Percentiles rank a stretch among this genome's conserved stretches.
Conservation (phyloP, 2,329 filamentous ascomycete species). For the Curvularia verruculosa region DNA sequence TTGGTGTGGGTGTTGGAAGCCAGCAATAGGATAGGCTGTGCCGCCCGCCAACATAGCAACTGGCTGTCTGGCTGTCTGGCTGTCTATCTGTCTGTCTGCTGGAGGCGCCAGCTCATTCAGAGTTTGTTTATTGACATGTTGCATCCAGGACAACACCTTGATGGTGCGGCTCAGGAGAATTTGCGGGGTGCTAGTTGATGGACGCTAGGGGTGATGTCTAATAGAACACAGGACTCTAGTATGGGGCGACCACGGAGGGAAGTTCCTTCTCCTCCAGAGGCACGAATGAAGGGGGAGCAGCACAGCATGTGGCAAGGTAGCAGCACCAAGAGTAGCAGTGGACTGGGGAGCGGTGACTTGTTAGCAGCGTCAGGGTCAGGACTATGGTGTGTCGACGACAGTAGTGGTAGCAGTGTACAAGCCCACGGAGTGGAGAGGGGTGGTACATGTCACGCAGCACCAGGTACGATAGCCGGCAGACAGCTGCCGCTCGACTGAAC, state of each 20-base stretch:
- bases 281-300: neutral
- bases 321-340: neutral
- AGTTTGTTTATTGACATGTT: neutral
- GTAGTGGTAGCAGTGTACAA: too few species aligned
- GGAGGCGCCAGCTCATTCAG: neutral
- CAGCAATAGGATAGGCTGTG: neutral
- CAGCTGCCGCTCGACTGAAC: constrained; percentile 43
- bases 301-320: neutral
- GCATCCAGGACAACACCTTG: neutral
- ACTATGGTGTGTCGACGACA: neutral
- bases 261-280: neutral
- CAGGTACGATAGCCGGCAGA: constrained; percentile 38
- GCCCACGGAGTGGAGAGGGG: constrained; percentile 29
- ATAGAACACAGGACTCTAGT: neutral
- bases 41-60: neutral
- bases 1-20: constrained; percentile 7
- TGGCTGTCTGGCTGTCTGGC: neutral
- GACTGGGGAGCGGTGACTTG: constrained; percentile 28
- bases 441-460: constrained; percentile 33
- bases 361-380: neutral
- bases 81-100: too few species aligned
- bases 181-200: constrained; percentile 12
- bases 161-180: neutral
- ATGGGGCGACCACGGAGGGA: neutral
- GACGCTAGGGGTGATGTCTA: constrained; percentile 7